Evolutionary conservation across 2,329 filamentous ascomycete genomes (phyloP).

Genomic region (Fusarium decemcellulare): DNA sequence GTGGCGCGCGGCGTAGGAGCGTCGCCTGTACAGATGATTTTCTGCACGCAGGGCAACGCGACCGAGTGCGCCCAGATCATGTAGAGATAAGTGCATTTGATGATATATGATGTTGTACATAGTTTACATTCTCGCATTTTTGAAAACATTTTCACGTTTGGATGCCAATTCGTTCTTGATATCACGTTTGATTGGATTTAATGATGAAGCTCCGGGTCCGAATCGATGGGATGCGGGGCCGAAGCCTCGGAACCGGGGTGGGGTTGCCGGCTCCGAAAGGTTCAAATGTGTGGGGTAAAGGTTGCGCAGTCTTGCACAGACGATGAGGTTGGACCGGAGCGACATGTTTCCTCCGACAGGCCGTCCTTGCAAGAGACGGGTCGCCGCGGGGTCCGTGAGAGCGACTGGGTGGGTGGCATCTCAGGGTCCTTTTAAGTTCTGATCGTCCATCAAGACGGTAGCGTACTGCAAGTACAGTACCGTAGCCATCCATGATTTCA

Average conservation of each 20-base stretch:
- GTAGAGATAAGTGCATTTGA: slow-evolving; percentile 7
- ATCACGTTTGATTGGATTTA: not conserved
- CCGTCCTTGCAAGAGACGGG: slow-evolving; percentile 6
- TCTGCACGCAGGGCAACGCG: slow-evolving; percentile 49
- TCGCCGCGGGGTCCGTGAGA: slow-evolving; percentile 24
- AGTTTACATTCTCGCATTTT: slow-evolving; percentile 14
- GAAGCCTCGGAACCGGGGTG: slow-evolving; percentile 14
- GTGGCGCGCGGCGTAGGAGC: slow-evolving; percentile 76
- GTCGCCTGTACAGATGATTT: slow-evolving; percentile 76
- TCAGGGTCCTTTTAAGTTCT: slow-evolving; percentile 1
- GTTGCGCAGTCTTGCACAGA: no score
- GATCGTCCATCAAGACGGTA: slow-evolving; percentile 7
- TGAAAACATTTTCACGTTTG: not conserved
- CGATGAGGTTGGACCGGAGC: not conserved
- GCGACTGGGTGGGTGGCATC: not conserved
- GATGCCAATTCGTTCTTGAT: not conserved
- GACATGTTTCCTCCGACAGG: slow-evolving; percentile 2
- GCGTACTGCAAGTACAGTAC: no score
- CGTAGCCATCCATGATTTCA: not conserved
- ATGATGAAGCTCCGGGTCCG: not conserved
- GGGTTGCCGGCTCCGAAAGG: slow-evolving; percentile 4
- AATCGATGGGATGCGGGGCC: slow-evolving; percentile 33
- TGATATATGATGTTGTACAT: slow-evolving; percentile 4
- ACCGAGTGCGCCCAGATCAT: slow-evolving; percentile 44
- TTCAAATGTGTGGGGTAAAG: slow-evolving; percentile 1